A percentile compares a stretch with the other conserved stretches of the same genome.
These are phyloP conservation scores for Tetraselmis striata DNA, from an alignment of 139 green algal genomes.

Conservation along the genomic window DNA sequence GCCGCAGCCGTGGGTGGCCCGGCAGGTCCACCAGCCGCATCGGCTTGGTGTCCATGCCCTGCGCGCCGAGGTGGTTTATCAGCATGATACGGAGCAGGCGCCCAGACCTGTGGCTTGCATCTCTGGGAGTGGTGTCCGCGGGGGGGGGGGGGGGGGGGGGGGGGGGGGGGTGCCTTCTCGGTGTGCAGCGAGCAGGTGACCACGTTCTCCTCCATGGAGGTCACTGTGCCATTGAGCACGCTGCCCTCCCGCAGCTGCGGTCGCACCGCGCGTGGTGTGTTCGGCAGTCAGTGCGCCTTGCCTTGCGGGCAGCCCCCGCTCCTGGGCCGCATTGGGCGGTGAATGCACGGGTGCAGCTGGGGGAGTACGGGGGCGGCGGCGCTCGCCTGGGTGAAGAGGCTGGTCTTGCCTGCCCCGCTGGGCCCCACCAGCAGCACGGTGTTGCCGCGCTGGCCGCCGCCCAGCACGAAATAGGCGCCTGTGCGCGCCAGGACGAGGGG, in stretches of 20 bases:
- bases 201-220: conserved; percentile 63
- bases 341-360: not conserved
- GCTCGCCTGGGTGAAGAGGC: conserved; percentile 58
- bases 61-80: not conserved
- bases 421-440: conserved; percentile 59
- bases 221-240: conserved; percentile 51
- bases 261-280: not conserved
- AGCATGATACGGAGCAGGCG: no score
- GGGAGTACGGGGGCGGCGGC: not conserved
- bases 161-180: not conserved
- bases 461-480: not conserved
- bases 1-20: conserved; percentile 67
- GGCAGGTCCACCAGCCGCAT: conserved; percentile 75
- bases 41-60: not conserved
- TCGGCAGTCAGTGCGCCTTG: no score
- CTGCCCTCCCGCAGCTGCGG: conserved; percentile 46
- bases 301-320: no score
- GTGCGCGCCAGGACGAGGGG: conserved; percentile 7
- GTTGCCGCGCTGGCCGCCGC: conserved; percentile 10
- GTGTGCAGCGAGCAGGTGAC: conserved; percentile 4
- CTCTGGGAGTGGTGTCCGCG: no score
- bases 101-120: no score
- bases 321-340: not conserved
- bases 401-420: conserved; percentile 66
- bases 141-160: no score